Evolutionary conservation across 1,284 basidiomycete genomes (phyloP).

Genomic region (Cryptococcus sp.): DNA sequence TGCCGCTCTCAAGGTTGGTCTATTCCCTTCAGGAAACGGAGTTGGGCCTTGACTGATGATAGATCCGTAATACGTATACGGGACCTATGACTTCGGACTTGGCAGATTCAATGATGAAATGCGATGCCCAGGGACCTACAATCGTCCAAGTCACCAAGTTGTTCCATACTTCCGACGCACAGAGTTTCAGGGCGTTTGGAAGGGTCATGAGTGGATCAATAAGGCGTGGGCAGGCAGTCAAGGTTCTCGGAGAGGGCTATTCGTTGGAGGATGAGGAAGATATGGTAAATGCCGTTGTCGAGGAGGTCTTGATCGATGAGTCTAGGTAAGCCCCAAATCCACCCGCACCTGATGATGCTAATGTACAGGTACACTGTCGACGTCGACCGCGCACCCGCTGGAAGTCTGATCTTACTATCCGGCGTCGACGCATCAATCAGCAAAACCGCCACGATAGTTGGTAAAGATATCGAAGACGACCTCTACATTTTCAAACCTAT

Average conservation of each 20-base stretch:
- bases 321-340: constrained; percentile 58
- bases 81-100: constrained; percentile 77
- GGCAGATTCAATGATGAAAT: constrained; percentile 72
- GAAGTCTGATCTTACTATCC: constrained; percentile 85
- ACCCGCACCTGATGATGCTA: constrained; percentile 12
- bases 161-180: constrained; percentile 92
- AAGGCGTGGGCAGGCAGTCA: constrained; percentile 73
- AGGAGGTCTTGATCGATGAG: constrained; percentile 85
- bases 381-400: constrained; percentile 80
- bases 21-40: not conserved
- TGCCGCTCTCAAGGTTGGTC: constrained; percentile 63
- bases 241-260: constrained; percentile 96
- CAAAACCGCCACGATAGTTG: constrained; percentile 88
- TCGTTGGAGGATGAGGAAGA: constrained; percentile 98
- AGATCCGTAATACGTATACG: constrained; percentile 77
- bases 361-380: constrained; percentile 75
- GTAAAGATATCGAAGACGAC: constrained; percentile 65
- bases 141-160: constrained; percentile 92
- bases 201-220: constrained; percentile 90
- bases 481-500: constrained; percentile 92
- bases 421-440: constrained; percentile 92
- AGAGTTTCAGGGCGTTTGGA: constrained; percentile 92
- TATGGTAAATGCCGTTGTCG: constrained; percentile 81
- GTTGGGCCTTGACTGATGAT: constrained; percentile 5
- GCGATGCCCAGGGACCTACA: constrained; percentile 78